Conservation (phyloP, 768 basidiomycete genomes). For the Aureoboletus auriporus region DNA sequence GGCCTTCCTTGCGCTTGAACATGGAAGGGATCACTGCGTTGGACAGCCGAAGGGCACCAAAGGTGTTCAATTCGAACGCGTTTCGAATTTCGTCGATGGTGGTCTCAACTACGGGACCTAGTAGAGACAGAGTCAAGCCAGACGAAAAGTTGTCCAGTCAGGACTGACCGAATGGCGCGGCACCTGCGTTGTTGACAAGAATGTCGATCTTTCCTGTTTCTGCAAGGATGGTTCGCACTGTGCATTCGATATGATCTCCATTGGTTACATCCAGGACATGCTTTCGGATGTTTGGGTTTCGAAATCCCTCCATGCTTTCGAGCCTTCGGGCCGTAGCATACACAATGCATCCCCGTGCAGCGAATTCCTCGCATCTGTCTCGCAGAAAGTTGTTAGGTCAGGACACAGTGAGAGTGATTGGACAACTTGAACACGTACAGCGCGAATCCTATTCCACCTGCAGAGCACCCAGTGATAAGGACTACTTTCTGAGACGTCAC, state of each 20-base stretch:
- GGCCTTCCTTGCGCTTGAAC: conserved; percentile 57
- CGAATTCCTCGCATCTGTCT: conserved; percentile 66
- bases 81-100: conserved; percentile 48
- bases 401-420: background rate
- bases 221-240: conserved; percentile 47
- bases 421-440: conserved; percentile 37
- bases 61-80: conserved; percentile 65
- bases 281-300: conserved; percentile 40
- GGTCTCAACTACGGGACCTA: conserved; percentile 47
- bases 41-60: conserved; percentile 55
- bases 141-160: background rate
- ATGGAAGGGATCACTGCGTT: conserved; percentile 68
- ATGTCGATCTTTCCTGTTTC: conserved; percentile 65
- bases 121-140: conserved; percentile 9
- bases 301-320: conserved; percentile 58
- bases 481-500: conserved; percentile 42
- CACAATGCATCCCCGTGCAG: conserved; percentile 60
- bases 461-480: conserved; percentile 68
- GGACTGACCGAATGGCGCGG: conserved; percentile 39
- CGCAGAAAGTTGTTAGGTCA: background rate
- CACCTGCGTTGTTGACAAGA: conserved; percentile 75
- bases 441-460: conserved; percentile 68
- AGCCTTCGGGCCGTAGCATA: conserved; percentile 72
- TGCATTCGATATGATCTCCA: conserved; percentile 50
- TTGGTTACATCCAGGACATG: conserved; percentile 60